phyloP scores from a whole-genome alignment of 441 rosid genomes.

The Adansonia gregorii region DNA sequence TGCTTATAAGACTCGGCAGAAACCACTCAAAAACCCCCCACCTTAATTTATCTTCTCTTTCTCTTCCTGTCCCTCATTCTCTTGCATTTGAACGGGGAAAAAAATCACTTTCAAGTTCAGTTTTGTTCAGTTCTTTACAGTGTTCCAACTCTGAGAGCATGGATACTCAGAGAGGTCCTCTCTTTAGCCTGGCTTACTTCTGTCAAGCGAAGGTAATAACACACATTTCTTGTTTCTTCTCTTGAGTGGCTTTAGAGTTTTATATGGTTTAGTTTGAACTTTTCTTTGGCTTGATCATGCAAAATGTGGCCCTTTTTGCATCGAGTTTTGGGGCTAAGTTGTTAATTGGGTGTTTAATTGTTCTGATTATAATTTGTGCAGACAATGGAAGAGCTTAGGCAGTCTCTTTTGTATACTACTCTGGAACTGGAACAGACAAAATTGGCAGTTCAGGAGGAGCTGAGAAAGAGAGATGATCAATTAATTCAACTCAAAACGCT shows the following conservation, averaged over 20 bases:
- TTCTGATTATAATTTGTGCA: conserved; percentile 30
- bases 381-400: conserved; percentile 71
- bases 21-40: conserved; percentile 27
- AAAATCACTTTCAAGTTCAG: not conserved
- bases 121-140: not conserved
- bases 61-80: not conserved
- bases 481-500: conserved; percentile 47
- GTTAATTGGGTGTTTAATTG: conserved; percentile 12
- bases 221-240: not conserved
- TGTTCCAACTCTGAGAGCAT: conserved; percentile 33
- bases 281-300: not conserved
- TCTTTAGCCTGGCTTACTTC: conserved; percentile 60
- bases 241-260: not conserved
- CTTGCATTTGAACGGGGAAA: conserved; percentile 12
- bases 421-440: conserved; percentile 66
- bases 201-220: conserved; percentile 50
- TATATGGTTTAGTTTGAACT: not conserved
- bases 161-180: conserved; percentile 63
- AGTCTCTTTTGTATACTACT: conserved; percentile 51
- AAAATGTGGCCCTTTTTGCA: not conserved
- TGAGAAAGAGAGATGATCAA: conserved; percentile 55
- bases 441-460: conserved; percentile 55
- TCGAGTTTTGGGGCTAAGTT: conserved; percentile 7
- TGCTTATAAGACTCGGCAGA: conserved; percentile 25
- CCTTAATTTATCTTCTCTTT: not conserved